These are phyloP conservation scores for Friedmanniomyces endolithicus DNA, from an alignment of 495 filamentous ascomycete species.

Conservation along the genomic window DNA sequence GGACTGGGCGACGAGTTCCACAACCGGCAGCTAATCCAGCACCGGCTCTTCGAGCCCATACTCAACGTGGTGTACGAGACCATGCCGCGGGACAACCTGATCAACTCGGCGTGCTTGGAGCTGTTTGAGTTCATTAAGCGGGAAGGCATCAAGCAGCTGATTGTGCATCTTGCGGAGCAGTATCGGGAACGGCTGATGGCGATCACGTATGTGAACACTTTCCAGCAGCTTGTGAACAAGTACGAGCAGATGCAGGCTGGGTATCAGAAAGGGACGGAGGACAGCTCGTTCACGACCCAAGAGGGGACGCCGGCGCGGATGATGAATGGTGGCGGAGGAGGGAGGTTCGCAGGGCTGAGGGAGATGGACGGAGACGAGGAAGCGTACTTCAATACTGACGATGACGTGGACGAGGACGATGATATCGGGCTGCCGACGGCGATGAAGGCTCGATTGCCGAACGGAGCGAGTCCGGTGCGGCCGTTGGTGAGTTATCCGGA, in stretches of 20 bases:
- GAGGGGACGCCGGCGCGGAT: slow-evolving; percentile 28
- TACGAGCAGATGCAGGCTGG: slow-evolving; percentile 69
- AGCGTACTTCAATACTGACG: slow-evolving; percentile 70
- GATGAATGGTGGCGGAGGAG: slow-evolving; percentile 45
- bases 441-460: slow-evolving; percentile 19
- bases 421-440: slow-evolving; percentile 21
- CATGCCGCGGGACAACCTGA: slow-evolving; percentile 88
- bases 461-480: slow-evolving; percentile 47
- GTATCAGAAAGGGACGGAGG: slow-evolving; percentile 11
- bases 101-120: slow-evolving; percentile 92
- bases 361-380: slow-evolving; percentile 84
- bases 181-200: slow-evolving; percentile 68
- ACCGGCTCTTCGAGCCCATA: slow-evolving; percentile 75
- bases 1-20: slow-evolving; percentile 86
- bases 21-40: slow-evolving; percentile 71
- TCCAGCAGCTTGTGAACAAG: slow-evolving; percentile 56
- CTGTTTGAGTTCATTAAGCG: slow-evolving; percentile 82
- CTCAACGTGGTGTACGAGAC: slow-evolving; percentile 78
- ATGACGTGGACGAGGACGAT: slow-evolving; percentile 59
- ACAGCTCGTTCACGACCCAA: slow-evolving; percentile 35
- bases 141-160: slow-evolving; percentile 68
- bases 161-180: slow-evolving; percentile 76
- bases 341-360: slow-evolving; percentile 62
- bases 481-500: slow-evolving; percentile 88
- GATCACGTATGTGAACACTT: slow-evolving; percentile 80